Conservation (phyloP, 1,139 yeast genomes). For the Meyerozyma athensensis region DNA sequence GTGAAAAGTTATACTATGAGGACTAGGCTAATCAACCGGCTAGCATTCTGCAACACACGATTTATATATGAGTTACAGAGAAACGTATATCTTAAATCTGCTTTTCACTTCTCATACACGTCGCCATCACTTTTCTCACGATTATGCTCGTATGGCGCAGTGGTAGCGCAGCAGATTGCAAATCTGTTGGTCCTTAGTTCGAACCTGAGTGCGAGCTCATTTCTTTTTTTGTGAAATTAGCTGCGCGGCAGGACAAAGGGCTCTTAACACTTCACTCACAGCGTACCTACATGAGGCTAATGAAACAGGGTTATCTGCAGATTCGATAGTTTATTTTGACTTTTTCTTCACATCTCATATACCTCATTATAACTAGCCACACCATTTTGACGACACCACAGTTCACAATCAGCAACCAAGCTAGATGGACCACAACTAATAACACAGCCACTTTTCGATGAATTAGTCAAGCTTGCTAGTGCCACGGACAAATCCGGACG, state of each 20-base stretch:
- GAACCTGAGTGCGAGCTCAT: conserved; percentile 73
- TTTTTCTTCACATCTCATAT: conserved; percentile 23
- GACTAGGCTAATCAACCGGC: too few relatives aligned
- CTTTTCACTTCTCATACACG: too few relatives aligned
- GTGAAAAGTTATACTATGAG: too few relatives aligned
- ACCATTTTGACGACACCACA: conserved; percentile 35
- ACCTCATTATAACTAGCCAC: conserved; percentile 43
- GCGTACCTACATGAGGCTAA: too few relatives aligned
- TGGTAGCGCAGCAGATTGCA: conserved; percentile 93
- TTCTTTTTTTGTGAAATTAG: conserved; percentile 12
- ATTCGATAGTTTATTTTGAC: not conserved
- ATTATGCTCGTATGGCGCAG: conserved; percentile 72
- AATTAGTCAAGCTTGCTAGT: conserved; percentile 21
- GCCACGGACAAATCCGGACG: conserved; percentile 39
- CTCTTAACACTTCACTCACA: too few relatives aligned
- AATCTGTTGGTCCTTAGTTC: conserved; percentile 89
- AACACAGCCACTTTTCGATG: conserved; percentile 43
- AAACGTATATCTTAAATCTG: too few relatives aligned
- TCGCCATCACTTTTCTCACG: not conserved
- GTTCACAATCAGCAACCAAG: conserved; percentile 44
- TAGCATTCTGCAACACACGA: too few relatives aligned
- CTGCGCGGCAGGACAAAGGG: too few relatives aligned
- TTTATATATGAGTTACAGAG: too few relatives aligned
- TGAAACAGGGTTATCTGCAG: too few relatives aligned
- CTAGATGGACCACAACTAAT: conserved; percentile 69